phyloP scores from a whole-genome alignment of 2,329 filamentous ascomycete species.

The Bipolaris cookei region DNA sequence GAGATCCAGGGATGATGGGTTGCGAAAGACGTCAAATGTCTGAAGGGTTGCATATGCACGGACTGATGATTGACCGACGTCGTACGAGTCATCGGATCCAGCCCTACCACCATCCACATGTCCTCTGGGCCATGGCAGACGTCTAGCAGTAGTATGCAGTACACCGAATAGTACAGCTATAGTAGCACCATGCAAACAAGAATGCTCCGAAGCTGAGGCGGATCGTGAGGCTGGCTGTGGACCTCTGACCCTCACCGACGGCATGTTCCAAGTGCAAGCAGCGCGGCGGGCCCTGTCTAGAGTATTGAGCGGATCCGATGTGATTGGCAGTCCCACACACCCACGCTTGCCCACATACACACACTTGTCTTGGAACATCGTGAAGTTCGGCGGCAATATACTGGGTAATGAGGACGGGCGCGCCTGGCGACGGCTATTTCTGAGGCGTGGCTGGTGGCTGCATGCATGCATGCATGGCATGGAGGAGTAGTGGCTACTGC shows the following conservation, averaged over 20 bases:
- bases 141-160: too few species aligned
- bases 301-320: not conserved
- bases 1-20: not conserved
- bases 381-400: slow-evolving; percentile 8
- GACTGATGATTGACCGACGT: not conserved
- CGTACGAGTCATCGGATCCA: slow-evolving; percentile 5
- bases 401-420: slow-evolving; percentile 11
- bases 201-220: slow-evolving; percentile 11
- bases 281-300: not conserved
- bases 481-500: slow-evolving; percentile 11
- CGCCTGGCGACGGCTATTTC: slow-evolving; percentile 8
- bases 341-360: not conserved
- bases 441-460: slow-evolving; percentile 3
- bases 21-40: not conserved
- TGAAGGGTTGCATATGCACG: slow-evolving; percentile 1
- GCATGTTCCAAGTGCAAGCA: slow-evolving; percentile 7
- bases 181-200: not conserved
- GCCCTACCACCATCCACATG: not conserved
- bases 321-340: slow-evolving; percentile 6
- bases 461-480: not conserved
- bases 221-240: slow-evolving; percentile 12
- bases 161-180: not conserved
- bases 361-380: not conserved
- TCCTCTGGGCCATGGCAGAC: not conserved
- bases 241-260: slow-evolving; percentile 5